Evolutionary conservation across 768 basidiomycete genomes (phyloP).

Genomic region (Termitomyces sp.): DNA sequence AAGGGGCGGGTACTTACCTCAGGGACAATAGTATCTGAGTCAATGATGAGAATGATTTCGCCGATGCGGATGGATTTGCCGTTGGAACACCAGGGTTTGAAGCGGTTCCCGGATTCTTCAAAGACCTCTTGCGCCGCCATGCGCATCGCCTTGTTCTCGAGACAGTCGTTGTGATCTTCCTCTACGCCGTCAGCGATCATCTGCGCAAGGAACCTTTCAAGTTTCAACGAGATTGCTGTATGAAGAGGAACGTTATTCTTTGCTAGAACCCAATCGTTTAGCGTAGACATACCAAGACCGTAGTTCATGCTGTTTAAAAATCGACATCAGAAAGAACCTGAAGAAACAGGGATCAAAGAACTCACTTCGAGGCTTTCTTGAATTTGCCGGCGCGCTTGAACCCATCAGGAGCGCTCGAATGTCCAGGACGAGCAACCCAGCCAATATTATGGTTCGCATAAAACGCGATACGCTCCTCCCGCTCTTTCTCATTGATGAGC

Average conservation of each 20-base stretch:
- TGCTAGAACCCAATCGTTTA: background rate
- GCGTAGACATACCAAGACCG: conserved; percentile 37
- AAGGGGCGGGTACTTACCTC: conserved; percentile 36
- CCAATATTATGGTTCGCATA: conserved; percentile 76
- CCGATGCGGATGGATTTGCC: conserved; percentile 73
- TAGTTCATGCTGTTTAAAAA: conserved; percentile 67
- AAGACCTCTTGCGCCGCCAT: conserved; percentile 71
- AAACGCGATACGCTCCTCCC: conserved; percentile 63
- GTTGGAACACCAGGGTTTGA: conserved; percentile 72
- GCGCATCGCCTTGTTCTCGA: conserved; percentile 72
- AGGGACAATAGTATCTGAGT: conserved; percentile 75
- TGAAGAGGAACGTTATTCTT: conserved; percentile 1
- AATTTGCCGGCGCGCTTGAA: conserved; percentile 93
- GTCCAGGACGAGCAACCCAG: conserved; percentile 78
- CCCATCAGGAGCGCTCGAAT: conserved; percentile 66
- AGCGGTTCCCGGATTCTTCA: conserved; percentile 50
- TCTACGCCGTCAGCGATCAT: conserved; percentile 39
- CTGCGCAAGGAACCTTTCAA: conserved; percentile 47
- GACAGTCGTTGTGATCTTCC: conserved; percentile 40
- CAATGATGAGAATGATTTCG: conserved; percentile 77
- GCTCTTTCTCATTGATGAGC: conserved; percentile 58
- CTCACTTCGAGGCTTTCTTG: conserved; percentile 71
- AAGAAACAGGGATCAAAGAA: conserved; percentile 4
- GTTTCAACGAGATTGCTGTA: conserved; percentile 54
- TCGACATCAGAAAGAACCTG: background rate